A percentile compares a stretch with the other conserved stretches of the same genome.
phyloP scores from a whole-genome alignment of 2,329 filamentous ascomycete genomes.

The Aspergillus sp. region DNA sequence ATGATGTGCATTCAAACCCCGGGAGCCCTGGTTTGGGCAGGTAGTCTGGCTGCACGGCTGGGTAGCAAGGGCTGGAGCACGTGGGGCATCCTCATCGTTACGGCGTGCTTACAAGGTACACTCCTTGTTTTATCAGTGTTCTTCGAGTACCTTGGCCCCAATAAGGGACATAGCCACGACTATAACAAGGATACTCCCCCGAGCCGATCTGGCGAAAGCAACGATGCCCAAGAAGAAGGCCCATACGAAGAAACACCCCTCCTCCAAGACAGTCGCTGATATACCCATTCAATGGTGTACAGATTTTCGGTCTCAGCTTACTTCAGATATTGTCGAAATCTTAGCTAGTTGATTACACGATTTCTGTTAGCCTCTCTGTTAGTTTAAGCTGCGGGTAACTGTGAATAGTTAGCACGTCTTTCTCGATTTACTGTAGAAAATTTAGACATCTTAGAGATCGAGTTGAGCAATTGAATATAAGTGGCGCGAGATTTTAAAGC shows the following conservation, averaged over 20 bases:
- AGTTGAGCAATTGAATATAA: background rate
- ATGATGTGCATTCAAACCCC: slow-evolving; percentile 99
- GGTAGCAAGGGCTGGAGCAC: slow-evolving; percentile 88
- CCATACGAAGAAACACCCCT: slow-evolving; percentile 38
- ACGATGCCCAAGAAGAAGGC: slow-evolving; percentile 16
- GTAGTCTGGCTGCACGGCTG: slow-evolving; percentile 75
- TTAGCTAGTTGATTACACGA: background rate
- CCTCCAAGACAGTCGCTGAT: slow-evolving; percentile 25
- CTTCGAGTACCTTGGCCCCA: slow-evolving; percentile 54
- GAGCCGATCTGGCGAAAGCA: slow-evolving; percentile 7
- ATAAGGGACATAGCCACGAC: slow-evolving; percentile 43
- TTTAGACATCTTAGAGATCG: background rate
- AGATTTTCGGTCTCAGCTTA: background rate
- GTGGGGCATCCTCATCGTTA: slow-evolving; percentile 88
- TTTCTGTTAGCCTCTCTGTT: background rate
- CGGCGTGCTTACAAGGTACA: slow-evolving; percentile 78
- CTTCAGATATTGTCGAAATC: background rate
- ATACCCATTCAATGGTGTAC: background rate
- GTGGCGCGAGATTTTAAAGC: background rate
- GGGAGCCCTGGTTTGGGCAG: slow-evolving; percentile 85
- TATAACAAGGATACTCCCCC: slow-evolving; percentile 19
- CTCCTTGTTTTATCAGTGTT: slow-evolving; percentile 77
- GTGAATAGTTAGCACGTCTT: background rate
- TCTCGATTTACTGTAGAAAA: background rate
- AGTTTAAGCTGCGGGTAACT: background rate